Base-by-base conservation (phyloP, 2,329 filamentous ascomycete genomes). In the Gliomastix tumulicola region DNA sequence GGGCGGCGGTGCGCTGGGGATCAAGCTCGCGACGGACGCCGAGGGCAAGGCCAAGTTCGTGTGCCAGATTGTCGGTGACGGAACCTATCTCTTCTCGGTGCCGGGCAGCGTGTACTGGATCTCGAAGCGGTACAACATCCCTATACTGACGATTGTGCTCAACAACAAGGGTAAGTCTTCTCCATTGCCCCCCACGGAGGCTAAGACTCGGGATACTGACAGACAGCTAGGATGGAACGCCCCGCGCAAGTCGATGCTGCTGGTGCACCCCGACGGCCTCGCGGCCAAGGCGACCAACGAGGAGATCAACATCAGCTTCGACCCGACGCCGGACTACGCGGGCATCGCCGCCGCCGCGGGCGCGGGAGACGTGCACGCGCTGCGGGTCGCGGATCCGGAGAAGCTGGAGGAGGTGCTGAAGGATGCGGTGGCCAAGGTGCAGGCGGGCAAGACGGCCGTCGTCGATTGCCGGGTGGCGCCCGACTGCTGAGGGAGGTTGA, bases 1-100 rank as follows among this genome's bases (percentile, higher is more conserved):
- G 10, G 83, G 83, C 13, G 84, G 84, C n/a, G 84, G 63, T 34
- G 78, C 81, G 1, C 57, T 88, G 2, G 84, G 84, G 3, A 78
- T 88, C 50, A 88, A 88, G 51, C 70, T 88, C 6, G 84, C 82
- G 0, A 74, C 45, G 5, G 54, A 56, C 19, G 36, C 43, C 15
- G 61, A 61, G 63, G 68, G 66, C 36, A 66, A 66, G 48, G 59
- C 65, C 34, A 65, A 63, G 42, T 70, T 74, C 44, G 71, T 77
- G 7, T 66, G 69, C 22, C 70, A 75, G 40, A 64, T 76, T 37
- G 72, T 76, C 0, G 73, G 72, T 17, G 73, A 77, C 37, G 73
- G 72, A n/a, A 71, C 69, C 5, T 76, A 67, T 45, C 55, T 77
- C 39, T 76, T 75, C 43, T 66, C 66, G 2, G 68, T 75, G 1